Evolutionary conservation across 1,139 yeast genomes (phyloP).

Genomic region (Saccharomyces hybrid): DNA sequence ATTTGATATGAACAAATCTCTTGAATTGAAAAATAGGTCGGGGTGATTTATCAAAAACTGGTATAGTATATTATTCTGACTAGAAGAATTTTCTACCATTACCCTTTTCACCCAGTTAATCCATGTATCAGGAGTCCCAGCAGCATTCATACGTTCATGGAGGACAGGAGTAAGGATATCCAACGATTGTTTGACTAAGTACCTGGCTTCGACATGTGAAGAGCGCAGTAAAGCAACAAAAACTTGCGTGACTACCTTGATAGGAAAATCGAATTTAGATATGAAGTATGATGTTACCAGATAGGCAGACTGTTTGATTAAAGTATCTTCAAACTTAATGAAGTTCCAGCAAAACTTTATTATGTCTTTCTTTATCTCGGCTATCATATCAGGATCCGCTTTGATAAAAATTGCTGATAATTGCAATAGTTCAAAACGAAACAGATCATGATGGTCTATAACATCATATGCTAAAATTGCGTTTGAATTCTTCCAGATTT

Average conservation of each 20-base stretch:
- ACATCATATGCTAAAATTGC: constrained; percentile 44
- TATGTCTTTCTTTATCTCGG: constrained; percentile 71
- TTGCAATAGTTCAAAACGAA: constrained; percentile 72
- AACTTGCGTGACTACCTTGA: constrained; percentile 82
- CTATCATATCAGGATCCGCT: constrained; percentile 53
- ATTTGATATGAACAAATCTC: constrained; percentile 84
- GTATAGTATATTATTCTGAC: constrained; percentile 61
- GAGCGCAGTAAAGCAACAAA: constrained; percentile 84
- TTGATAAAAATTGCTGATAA: constrained; percentile 70
- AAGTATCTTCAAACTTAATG: constrained; percentile 79
- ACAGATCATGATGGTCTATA: constrained; percentile 66
- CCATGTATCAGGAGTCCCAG: constrained; percentile 68
- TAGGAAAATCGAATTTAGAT: constrained; percentile 81
- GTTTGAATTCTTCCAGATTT: constrained; percentile 67
- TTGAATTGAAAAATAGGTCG: constrained; percentile 71
- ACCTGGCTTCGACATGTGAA: constrained; percentile 78
- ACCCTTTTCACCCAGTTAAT: constrained; percentile 93
- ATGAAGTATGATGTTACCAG: constrained; percentile 83
- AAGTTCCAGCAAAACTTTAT: constrained; percentile 94
- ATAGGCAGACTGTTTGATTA: constrained; percentile 89
- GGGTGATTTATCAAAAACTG: constrained; percentile 86
- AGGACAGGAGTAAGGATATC: constrained; percentile 87
- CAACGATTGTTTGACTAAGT: constrained; percentile 77
- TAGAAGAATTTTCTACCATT: constrained; percentile 83
- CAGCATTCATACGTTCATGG: constrained; percentile 55